These are phyloP conservation scores for Crinitomyces ghanaensis DNA, from an alignment of 805 yeast species.

Conservation along the genomic window DNA sequence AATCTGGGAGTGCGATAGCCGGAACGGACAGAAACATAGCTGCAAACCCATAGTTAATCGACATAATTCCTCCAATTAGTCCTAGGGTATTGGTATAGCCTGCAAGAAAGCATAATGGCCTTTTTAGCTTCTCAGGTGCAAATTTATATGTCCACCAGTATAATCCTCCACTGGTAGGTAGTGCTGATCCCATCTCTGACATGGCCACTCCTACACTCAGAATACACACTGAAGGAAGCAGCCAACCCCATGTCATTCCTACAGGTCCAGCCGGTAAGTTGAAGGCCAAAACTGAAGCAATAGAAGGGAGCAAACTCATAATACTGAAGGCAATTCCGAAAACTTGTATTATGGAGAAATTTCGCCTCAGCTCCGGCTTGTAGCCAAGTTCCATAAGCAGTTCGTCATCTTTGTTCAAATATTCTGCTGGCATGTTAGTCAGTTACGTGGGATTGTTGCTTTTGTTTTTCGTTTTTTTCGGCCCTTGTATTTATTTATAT, in stretches of 20 bases:
- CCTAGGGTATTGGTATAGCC: conserved; percentile 63
- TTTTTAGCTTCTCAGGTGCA: conserved; percentile 43
- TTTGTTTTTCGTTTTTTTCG: too few species aligned
- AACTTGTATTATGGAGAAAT: conserved; percentile 49
- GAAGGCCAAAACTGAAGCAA: conserved; percentile 42
- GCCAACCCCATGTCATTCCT: conserved; percentile 67
- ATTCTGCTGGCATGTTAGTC: too few species aligned
- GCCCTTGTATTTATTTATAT: too few species aligned
- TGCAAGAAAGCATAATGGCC: conserved; percentile 47
- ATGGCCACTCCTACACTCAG: conserved; percentile 48
- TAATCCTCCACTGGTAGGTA: conserved; percentile 68
- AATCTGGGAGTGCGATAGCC: conserved; percentile 40
- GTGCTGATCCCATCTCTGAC: conserved; percentile 55
- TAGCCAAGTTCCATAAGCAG: conserved; percentile 46
- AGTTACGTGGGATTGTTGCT: too few species aligned
- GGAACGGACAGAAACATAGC: conserved; percentile 36
- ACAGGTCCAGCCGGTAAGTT: conserved; percentile 55
- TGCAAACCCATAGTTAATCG: conserved; percentile 61
- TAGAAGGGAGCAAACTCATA: conserved; percentile 54
- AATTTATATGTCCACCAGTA: conserved; percentile 60
- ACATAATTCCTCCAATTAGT: conserved; percentile 52
- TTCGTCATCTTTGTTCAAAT: too few species aligned
- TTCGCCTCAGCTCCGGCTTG: conserved; percentile 54
- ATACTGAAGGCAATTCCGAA: conserved; percentile 64
- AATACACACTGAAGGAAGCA: conserved; percentile 44